Conservation (phyloP, 257 asterid species). For the Solanum piurae region DNA sequence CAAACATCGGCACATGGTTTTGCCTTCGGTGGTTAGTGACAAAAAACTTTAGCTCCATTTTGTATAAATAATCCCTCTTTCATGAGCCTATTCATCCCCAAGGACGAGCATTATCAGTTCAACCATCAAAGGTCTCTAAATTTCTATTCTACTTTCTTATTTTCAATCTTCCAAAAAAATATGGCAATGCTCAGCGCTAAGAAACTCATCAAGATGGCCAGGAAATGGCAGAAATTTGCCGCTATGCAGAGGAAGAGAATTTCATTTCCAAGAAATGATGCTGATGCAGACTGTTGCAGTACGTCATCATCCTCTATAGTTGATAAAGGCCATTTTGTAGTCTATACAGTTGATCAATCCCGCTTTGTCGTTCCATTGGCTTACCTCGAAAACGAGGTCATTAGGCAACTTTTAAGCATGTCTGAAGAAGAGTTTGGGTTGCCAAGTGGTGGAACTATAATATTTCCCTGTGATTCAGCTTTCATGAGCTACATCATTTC, state of each 20-base stretch:
- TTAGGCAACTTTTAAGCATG: conserved; percentile 14
- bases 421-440: conserved; percentile 14
- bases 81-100: neutral
- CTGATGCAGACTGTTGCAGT: neutral
- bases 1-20: neutral
- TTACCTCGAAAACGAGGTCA: conserved; percentile 9
- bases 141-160: neutral
- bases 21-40: neutral
- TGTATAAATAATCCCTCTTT: neutral
- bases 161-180: neutral
- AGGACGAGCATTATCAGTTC: neutral
- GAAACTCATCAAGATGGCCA: neutral
- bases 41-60: neutral
- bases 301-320: neutral
- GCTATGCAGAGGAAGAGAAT: too few species aligned
- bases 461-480: conserved; percentile 14
- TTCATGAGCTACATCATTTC: conserved; percentile 7
- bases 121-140: neutral
- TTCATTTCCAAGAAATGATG: neutral
- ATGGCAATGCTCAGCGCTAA: neutral
- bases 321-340: conserved; percentile 24
- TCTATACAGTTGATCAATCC: conserved; percentile 12
- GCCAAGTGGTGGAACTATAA: conserved; percentile 2
- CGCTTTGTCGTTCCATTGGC: conserved; percentile 15
- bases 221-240: neutral